Percentiles rank a stretch among this genome's conserved stretches.
Conservation (phyloP, 1,139 yeast genomes). For the Groenewaldozyma auringiensis region DNA sequence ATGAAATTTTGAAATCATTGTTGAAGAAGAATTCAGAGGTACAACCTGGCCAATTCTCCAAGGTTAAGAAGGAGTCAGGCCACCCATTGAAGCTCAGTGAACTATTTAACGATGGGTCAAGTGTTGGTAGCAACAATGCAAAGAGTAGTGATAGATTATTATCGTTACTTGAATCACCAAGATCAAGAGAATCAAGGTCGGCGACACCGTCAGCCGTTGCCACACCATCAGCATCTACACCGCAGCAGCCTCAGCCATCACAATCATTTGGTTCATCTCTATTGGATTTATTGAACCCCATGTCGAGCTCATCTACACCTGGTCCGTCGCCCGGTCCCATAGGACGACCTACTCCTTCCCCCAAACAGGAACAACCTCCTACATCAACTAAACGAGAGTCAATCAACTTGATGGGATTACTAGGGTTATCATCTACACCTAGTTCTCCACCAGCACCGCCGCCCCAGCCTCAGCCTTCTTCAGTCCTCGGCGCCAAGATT, state of each 20-base stretch:
- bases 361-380: background rate
- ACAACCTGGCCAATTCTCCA: slow-evolving; percentile 5
- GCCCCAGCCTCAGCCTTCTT: background rate
- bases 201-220: background rate
- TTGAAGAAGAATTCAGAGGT: slow-evolving; percentile 1
- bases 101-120: background rate
- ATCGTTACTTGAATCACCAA: slow-evolving; percentile 1
- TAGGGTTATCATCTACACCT: background rate
- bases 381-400: background rate
- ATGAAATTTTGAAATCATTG: background rate
- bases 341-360: background rate
- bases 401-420: background rate
- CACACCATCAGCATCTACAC: background rate
- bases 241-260: background rate
- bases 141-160: background rate
- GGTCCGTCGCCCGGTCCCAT: background rate
- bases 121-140: background rate
- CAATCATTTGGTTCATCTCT: slow-evolving; percentile 2
- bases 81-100: slow-evolving; percentile 5
- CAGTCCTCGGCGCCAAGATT: background rate
- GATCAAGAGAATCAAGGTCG: background rate
- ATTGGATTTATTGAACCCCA: slow-evolving; percentile 6
- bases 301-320: background rate
- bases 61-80: background rate
- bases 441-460: background rate